These are phyloP conservation scores for Moricandia arvensis DNA, from an alignment of 345 rosid genomes.

Conservation along the genomic window DNA sequence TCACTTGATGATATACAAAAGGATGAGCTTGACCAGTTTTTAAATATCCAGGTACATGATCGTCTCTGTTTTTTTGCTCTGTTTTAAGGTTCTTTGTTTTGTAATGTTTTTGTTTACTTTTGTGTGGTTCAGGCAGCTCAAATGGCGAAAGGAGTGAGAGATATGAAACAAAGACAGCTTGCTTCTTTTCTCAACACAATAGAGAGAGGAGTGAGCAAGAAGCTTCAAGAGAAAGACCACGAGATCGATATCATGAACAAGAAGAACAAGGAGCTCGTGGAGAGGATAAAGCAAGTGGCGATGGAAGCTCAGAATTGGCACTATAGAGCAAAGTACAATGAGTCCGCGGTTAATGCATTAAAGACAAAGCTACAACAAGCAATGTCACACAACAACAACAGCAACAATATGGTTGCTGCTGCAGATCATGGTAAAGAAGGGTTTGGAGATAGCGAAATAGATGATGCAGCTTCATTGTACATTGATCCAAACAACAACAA, in stretches of 20 bases:
- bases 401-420: conserved; percentile 29
- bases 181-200: conserved; percentile 50
- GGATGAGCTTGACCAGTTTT: conserved; percentile 57
- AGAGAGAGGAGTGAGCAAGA: conserved; percentile 57
- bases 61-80: neutral
- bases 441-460: conserved; percentile 72
- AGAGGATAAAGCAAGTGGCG: conserved; percentile 54
- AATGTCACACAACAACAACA: conserved; percentile 43
- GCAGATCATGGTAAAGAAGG: conserved; percentile 61
- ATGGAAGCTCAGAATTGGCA: conserved; percentile 69
- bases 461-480: conserved; percentile 57
- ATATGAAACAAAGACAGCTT: conserved; percentile 55
- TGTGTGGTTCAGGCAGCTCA: conserved; percentile 50
- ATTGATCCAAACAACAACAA: conserved; percentile 32
- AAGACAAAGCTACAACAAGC: conserved; percentile 68
- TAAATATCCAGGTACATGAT: conserved; percentile 57
- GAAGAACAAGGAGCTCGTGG: conserved; percentile 64
- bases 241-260: conserved; percentile 59
- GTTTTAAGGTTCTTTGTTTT: neutral
- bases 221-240: conserved; percentile 59
- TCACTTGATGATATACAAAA: conserved; percentile 57
- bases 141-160: conserved; percentile 53
- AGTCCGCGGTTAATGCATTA: conserved; percentile 55
- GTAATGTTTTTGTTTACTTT: conserved; percentile 18
- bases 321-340: conserved; percentile 64